Evolutionary conservation across 352 stramenopile genomes (phyloP).

Genomic region (Phytophthora brassicae): DNA sequence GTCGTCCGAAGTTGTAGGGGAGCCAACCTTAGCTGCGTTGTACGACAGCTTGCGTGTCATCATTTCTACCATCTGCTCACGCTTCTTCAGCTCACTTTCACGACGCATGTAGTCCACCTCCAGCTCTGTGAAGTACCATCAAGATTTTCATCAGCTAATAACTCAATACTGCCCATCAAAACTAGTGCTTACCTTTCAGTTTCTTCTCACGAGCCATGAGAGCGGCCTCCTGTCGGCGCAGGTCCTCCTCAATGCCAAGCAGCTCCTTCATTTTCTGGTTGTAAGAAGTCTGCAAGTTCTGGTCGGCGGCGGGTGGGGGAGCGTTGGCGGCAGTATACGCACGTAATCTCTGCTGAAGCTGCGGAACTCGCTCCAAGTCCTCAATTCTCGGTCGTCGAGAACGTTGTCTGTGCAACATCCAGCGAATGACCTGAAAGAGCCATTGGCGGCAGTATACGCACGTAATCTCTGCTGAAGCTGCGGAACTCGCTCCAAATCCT

Average conservation of each 20-base stretch:
- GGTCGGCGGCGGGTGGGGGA: slow-evolving; percentile 42
- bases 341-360: slow-evolving; percentile 78
- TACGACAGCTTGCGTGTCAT: slow-evolving; percentile 77
- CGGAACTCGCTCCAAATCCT: slow-evolving; percentile 83
- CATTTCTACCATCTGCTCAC: slow-evolving; percentile 84
- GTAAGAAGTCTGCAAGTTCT: slow-evolving; percentile 79
- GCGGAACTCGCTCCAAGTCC: slow-evolving; percentile 81
- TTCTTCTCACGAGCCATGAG: slow-evolving; percentile 86
- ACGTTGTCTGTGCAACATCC: slow-evolving; percentile 88
- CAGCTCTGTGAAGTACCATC: slow-evolving; percentile 55
- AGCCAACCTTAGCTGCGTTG: slow-evolving; percentile 60
- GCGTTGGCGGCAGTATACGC: slow-evolving; percentile 68
- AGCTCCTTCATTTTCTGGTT: slow-evolving; percentile 90
- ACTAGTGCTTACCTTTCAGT: slow-evolving; percentile 54
- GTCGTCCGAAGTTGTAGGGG: slow-evolving; percentile 74
- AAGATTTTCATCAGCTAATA: neutral
- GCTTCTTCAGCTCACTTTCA: slow-evolving; percentile 84
- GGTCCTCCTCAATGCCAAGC: slow-evolving; percentile 80
- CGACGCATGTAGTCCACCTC: slow-evolving; percentile 78
- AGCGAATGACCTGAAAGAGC: slow-evolving; percentile 89
- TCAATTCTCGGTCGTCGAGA: slow-evolving; percentile 83
- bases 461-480: slow-evolving; percentile 81
- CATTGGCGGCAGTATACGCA: no score
- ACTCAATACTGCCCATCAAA: neutral
- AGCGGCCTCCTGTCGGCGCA: slow-evolving; percentile 81